phyloP scores from a whole-genome alignment of 2,329 filamentous ascomycete genomes.

The Ceratocystiopsis brevicomis region DNA sequence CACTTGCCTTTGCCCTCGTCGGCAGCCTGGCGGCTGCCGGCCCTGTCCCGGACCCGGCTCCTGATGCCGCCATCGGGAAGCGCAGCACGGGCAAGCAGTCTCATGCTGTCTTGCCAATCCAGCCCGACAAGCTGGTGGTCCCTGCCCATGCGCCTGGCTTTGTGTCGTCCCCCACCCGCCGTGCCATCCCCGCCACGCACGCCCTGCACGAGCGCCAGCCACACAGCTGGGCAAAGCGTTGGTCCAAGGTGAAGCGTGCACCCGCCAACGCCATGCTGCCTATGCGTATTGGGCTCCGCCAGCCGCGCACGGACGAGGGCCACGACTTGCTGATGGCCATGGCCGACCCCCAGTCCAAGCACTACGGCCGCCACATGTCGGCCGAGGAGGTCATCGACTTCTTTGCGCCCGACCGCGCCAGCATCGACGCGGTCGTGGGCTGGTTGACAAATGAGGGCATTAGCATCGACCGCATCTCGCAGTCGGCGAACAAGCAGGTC shows the following conservation, averaged over 20 bases:
- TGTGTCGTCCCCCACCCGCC: not conserved
- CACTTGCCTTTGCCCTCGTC: constrained; percentile 2
- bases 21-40: constrained; percentile 5
- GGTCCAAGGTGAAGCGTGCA: constrained; percentile 13
- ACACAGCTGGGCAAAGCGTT: constrained; percentile 10
- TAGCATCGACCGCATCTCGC: constrained; percentile 6
- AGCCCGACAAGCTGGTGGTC: too few species aligned
- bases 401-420: constrained; percentile 18
- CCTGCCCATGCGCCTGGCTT: too few species aligned
- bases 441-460: constrained; percentile 18
- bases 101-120: not conserved
- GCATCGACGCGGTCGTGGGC: constrained; percentile 15
- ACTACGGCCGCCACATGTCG: constrained; percentile 21
- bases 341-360: constrained; percentile 12
- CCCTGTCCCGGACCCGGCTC: constrained; percentile 1
- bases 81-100: not conserved
- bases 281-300: constrained; percentile 11
- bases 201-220: constrained; percentile 16
- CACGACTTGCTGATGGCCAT: constrained; percentile 16
- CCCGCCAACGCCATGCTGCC: constrained; percentile 9
- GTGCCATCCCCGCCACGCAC: constrained; percentile 11
- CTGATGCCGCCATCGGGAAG: not conserved
- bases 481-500: constrained; percentile 9
- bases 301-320: constrained; percentile 14
- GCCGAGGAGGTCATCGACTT: constrained; percentile 18